Conservation (phyloP, 2,329 filamentous ascomycete genomes). For the Fusarium sp. region DNA sequence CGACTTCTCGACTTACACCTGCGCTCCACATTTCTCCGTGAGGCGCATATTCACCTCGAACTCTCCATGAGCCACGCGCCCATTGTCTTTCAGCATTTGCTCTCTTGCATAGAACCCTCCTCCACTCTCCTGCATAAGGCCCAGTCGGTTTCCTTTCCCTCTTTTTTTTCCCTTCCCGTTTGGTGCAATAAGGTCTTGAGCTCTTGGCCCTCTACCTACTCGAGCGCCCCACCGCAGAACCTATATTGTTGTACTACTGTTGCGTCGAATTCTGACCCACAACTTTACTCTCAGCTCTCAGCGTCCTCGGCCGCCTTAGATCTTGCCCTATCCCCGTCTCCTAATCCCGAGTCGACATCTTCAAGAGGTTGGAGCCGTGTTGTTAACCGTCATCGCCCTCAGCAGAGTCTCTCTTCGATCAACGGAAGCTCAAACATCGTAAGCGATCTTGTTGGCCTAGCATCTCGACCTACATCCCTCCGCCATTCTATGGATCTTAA, state of each 20-base stretch:
- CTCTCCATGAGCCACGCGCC: conserved; percentile 11
- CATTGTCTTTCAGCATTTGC: conserved; percentile 12
- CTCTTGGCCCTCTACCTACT: conserved; percentile 5
- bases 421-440: conserved; percentile 53
- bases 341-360: conserved; percentile 63
- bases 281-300: conserved; percentile 68
- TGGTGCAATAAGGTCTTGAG: conserved; percentile 10
- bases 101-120: conserved; percentile 6
- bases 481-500: conserved; percentile 68
- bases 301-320: conserved; percentile 84
- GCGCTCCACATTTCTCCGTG: conserved; percentile 36
- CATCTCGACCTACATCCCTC: conserved; percentile 58
- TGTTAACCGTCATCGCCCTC: conserved; percentile 74
- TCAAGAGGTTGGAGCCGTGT: conserved; percentile 65
- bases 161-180: neutral
- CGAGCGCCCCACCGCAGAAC: neutral
- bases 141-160: neutral
- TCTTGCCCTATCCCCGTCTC: conserved; percentile 75
- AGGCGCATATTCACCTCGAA: conserved; percentile 29
- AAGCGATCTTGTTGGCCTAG: conserved; percentile 58
- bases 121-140: conserved; percentile 3
- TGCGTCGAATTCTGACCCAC: conserved; percentile 47
- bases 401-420: conserved; percentile 65
- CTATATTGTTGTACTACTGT: conserved; percentile 24
- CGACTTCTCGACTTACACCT: conserved; percentile 8